Evolutionary conservation across 768 basidiomycete genomes (phyloP).

Genomic region (Ramaria rubella): DNA sequence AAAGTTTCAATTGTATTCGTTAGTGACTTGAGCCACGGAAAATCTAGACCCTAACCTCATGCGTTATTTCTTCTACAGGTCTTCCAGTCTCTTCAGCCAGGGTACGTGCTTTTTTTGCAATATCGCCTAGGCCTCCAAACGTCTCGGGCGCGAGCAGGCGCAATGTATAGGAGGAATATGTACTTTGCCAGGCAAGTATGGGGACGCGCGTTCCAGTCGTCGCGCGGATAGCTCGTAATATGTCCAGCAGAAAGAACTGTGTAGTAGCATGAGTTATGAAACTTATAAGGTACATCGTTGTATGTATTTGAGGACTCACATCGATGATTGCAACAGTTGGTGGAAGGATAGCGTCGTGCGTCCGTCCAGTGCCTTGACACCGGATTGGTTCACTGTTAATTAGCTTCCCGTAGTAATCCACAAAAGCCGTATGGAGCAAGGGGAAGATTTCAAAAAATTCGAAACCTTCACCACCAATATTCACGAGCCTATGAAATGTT

Average conservation of each 20-base stretch:
- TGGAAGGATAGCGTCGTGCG: background rate
- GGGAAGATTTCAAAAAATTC: background rate
- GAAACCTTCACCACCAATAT: background rate
- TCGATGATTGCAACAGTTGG: background rate
- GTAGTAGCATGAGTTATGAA: background rate
- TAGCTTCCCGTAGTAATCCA: background rate
- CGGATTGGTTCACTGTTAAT: background rate
- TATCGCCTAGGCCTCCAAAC: slow-evolving; percentile 1
- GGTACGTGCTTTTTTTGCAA: background rate
- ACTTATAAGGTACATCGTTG: background rate
- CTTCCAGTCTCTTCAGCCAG: slow-evolving; percentile 1
- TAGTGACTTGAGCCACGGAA: background rate
- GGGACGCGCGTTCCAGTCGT: background rate
- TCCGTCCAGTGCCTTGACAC: background rate
- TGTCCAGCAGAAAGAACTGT: background rate
- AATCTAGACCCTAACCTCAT: background rate
- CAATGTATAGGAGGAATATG: background rate
- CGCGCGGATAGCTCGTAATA: background rate
- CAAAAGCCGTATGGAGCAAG: background rate
- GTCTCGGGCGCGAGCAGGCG: background rate
- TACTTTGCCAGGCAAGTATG: background rate
- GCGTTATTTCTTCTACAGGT: background rate
- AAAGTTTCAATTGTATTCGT: background rate
- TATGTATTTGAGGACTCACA: background rate
- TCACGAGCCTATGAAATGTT: background rate